phyloP scores from a whole-genome alignment of 2,329 filamentous ascomycete genomes.

The Monosporascus sp. region DNA sequence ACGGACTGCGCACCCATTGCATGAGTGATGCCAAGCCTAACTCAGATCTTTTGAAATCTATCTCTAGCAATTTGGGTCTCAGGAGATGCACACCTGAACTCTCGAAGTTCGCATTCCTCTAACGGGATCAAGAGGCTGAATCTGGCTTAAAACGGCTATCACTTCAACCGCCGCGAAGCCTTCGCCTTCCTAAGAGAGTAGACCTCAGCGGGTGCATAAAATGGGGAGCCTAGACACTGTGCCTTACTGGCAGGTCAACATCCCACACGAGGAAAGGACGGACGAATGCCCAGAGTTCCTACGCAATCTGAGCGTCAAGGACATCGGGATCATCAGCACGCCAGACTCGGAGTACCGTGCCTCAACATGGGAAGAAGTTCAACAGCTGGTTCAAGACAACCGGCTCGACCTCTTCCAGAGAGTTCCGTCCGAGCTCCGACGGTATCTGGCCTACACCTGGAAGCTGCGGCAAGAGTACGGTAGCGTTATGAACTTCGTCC shows the following conservation, averaged over 20 bases:
- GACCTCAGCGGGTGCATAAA: not conserved
- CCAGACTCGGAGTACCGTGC: conserved; percentile 60
- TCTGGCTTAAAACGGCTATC: too few species aligned
- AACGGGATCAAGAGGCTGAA: too few species aligned
- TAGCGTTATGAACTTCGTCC: conserved; percentile 71
- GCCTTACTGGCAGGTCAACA: conserved; percentile 81
- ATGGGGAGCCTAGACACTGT: conserved; percentile 33
- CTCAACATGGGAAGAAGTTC: conserved; percentile 66
- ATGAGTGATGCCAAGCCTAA: too few species aligned
- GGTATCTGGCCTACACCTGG: conserved; percentile 67
- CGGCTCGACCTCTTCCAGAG: conserved; percentile 72
- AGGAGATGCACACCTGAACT: too few species aligned
- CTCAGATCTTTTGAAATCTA: too few species aligned
- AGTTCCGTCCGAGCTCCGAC: conserved; percentile 68
- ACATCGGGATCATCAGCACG: conserved; percentile 63
- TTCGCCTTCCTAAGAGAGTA: too few species aligned
- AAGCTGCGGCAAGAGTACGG: conserved; percentile 62
- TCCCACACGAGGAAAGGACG: conserved; percentile 57
- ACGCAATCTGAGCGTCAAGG: conserved; percentile 57
- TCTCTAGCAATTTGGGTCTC: too few species aligned
- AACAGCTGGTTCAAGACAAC: conserved; percentile 56
- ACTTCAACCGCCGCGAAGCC: too few species aligned
- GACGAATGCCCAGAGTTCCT: conserved; percentile 68
- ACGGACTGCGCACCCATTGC: too few species aligned
- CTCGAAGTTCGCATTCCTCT: too few species aligned